These are phyloP conservation scores for Metarhizium rileyi DNA, from an alignment of 2,329 filamentous ascomycete species.

Conservation along the genomic window DNA sequence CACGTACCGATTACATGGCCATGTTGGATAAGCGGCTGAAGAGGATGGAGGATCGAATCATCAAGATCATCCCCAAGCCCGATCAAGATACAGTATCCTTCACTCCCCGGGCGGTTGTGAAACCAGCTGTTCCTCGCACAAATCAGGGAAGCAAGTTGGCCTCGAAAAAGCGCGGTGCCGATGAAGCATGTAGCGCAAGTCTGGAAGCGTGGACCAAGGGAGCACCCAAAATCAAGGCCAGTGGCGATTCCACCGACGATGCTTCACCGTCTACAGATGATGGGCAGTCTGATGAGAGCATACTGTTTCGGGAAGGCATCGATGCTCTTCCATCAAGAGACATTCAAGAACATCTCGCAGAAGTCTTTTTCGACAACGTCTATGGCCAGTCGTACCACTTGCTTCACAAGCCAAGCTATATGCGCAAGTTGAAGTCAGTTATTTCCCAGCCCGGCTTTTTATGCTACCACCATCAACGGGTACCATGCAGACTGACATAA, in stretches of 20 bases:
- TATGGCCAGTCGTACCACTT: conserved; percentile 94
- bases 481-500: not conserved
- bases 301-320: conserved; percentile 68
- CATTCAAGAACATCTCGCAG: conserved; percentile 84
- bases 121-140: conserved; percentile 59
- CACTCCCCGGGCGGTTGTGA: conserved; percentile 74
- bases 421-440: conserved; percentile 67
- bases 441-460: not conserved
- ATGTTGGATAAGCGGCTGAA: conserved; percentile 95
- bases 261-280: conserved; percentile 42
- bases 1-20: conserved; percentile 95
- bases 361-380: conserved; percentile 91
- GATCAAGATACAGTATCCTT: conserved; percentile 58
- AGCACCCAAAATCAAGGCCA: conserved; percentile 36
- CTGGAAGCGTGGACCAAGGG: conserved; percentile 71
- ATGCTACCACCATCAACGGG: not conserved
- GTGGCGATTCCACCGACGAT: conserved; percentile 29
- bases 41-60: conserved; percentile 95
- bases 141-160: conserved; percentile 32
- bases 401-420: conserved; percentile 94
- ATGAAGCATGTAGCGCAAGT: conserved; percentile 79
- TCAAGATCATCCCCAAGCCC: conserved; percentile 86
- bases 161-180: conserved; percentile 70
- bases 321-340: conserved; percentile 78
- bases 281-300: conserved; percentile 63